Evolutionary conservation across 441 rosid species (phyloP).

Genomic region (Gossypium armourianum): DNA sequence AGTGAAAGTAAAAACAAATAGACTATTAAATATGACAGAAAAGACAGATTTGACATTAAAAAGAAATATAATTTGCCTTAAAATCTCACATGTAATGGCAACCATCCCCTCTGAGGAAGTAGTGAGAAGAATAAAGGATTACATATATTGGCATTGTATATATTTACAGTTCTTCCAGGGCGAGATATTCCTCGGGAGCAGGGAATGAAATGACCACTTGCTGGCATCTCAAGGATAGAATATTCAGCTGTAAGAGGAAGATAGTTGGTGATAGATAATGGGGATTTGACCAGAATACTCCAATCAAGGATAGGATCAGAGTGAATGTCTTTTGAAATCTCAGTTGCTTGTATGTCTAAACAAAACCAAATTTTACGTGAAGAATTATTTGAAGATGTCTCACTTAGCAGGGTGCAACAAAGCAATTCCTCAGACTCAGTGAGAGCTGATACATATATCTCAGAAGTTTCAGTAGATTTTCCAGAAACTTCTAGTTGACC

Average conservation of each 20-base stretch:
- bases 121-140: slow-evolving; percentile 63
- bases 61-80: slow-evolving; percentile 13
- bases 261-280: slow-evolving; percentile 59
- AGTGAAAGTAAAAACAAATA: slow-evolving; percentile 6
- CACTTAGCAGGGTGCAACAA: slow-evolving; percentile 50
- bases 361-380: slow-evolving; percentile 65
- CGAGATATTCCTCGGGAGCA: slow-evolving; percentile 52
- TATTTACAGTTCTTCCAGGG: slow-evolving; percentile 64
- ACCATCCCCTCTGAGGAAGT: slow-evolving; percentile 86
- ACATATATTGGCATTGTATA: slow-evolving; percentile 63
- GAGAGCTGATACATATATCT: slow-evolving; percentile 61
- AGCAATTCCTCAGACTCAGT: slow-evolving; percentile 61
- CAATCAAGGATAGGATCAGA: slow-evolving; percentile 87
- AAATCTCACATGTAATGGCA: slow-evolving; percentile 58
- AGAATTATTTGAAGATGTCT: slow-evolving; percentile 47
- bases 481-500: slow-evolving; percentile 25
- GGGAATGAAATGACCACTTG: slow-evolving; percentile 49
- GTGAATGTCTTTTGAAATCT: slow-evolving; percentile 74
- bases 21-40: slow-evolving; percentile 13
- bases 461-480: slow-evolving; percentile 33
- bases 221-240: slow-evolving; percentile 64
- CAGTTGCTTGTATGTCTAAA: slow-evolving; percentile 57
- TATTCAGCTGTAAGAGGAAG: slow-evolving; percentile 84
- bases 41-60: background rate
- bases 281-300: slow-evolving; percentile 73